Conservation (phyloP, 768 basidiomycete species). For the Solioccasus polychromus region DNA sequence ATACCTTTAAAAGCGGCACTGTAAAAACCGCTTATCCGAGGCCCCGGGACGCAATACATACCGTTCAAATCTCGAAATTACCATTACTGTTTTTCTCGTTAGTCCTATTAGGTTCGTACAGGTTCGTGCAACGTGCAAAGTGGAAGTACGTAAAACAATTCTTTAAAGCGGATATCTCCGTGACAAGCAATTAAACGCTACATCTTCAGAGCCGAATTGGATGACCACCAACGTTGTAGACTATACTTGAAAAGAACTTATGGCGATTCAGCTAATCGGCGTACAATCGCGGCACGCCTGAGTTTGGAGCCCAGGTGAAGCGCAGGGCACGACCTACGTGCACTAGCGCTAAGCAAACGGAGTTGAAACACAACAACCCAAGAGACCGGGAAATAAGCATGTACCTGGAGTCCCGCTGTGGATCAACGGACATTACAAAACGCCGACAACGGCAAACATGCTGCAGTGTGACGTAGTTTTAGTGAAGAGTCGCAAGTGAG, state of each 20-base stretch:
- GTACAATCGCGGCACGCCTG: too few species aligned
- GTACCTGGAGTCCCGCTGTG: not conserved
- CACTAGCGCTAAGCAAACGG: too few species aligned
- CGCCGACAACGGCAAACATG: conserved; percentile 8
- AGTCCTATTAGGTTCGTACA: too few species aligned
- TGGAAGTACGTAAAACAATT: too few species aligned
- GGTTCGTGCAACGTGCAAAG: too few species aligned
- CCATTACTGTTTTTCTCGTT: not conserved
- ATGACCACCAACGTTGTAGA: conserved; percentile 1
- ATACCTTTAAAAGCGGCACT: conserved; percentile 7
- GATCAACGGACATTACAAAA: conserved; percentile 27
- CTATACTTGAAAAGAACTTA: conserved; percentile 2
- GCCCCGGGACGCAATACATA: not conserved
- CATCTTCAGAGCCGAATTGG: conserved; percentile 16
- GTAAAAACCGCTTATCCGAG: conserved; percentile 3
- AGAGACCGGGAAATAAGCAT: too few species aligned
- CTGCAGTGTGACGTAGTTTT: conserved; percentile 18
- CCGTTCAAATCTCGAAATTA: conserved; percentile 4
- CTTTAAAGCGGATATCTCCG: not conserved
- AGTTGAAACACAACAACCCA: too few species aligned
- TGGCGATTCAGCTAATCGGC: not conserved
- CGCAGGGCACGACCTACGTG: too few species aligned
- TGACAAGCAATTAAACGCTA: conserved; percentile 23
- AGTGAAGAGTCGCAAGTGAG: conserved; percentile 8
- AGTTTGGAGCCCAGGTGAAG: too few species aligned